Conservation (phyloP, 2,329 filamentous ascomycete genomes). For the Penicillium sp. region DNA sequence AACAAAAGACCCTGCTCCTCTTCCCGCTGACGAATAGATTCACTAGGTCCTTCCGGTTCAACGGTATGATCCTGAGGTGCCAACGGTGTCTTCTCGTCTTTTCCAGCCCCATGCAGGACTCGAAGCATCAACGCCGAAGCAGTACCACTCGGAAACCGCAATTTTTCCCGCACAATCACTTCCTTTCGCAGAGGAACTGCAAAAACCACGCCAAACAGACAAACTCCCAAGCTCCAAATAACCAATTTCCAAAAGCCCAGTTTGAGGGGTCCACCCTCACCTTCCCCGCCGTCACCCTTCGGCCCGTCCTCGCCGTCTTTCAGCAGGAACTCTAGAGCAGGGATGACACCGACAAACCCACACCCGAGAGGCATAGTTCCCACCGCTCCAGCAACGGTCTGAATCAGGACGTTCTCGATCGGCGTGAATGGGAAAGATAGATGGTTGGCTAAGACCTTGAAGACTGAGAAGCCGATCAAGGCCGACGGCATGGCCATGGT, state of each 20-base stretch:
- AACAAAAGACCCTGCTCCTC: slow-evolving; percentile 51
- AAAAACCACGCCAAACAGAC: slow-evolving; percentile 96
- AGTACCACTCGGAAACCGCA: slow-evolving; percentile 93
- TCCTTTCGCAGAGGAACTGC: slow-evolving; percentile 86
- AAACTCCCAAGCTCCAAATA: slow-evolving; percentile 87
- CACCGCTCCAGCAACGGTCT: slow-evolving; percentile 92
- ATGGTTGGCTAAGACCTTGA: slow-evolving; percentile 72
- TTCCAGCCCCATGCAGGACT: slow-evolving; percentile 70
- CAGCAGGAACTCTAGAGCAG: slow-evolving; percentile 84
- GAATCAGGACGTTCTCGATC: slow-evolving; percentile 93
- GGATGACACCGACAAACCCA: slow-evolving; percentile 92
- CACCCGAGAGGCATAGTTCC: slow-evolving; percentile 96
- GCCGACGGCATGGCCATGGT: slow-evolving; percentile 98
- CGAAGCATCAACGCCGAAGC: slow-evolving; percentile 92
- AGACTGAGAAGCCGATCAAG: slow-evolving; percentile 90
- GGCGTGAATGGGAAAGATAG: slow-evolving; percentile 82
- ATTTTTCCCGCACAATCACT: slow-evolving; percentile 86
- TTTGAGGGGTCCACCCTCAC: slow-evolving; percentile 74
- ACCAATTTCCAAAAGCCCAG: slow-evolving; percentile 75
- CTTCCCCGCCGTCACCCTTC: slow-evolving; percentile 64
- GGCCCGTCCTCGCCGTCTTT: slow-evolving; percentile 75
- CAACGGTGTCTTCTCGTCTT: slow-evolving; percentile 44
- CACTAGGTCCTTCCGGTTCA: slow-evolving; percentile 28
- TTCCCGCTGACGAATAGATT: slow-evolving; percentile 33
- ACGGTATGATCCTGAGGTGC: background rate